These are phyloP conservation scores for Syzygium syzygioides DNA, from an alignment of 441 rosid species.

Conservation along the genomic window DNA sequence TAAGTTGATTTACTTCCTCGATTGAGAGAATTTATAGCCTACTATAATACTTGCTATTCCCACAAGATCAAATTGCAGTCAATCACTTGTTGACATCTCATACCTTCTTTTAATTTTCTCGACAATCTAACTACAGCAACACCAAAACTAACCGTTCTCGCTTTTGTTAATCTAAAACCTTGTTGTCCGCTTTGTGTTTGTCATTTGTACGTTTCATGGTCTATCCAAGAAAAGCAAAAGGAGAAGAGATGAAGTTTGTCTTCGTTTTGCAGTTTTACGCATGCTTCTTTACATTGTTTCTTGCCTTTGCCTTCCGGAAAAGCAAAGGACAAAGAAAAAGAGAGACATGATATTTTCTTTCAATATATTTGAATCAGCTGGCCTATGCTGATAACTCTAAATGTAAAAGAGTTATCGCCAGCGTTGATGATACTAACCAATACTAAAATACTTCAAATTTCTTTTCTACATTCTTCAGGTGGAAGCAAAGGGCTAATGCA, in stretches of 20 bases:
- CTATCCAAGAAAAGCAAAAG: neutral
- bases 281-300: neutral
- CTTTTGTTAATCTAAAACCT: neutral
- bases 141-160: neutral
- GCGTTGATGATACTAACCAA: neutral
- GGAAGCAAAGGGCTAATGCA: neutral
- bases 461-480: neutral
- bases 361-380: neutral
- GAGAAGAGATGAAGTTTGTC: neutral
- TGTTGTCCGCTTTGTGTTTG: neutral
- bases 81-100: neutral
- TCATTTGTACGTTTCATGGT: neutral
- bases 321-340: neutral
- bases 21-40: neutral
- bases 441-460: too few species aligned
- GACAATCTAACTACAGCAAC: neutral
- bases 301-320: neutral
- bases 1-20: neutral
- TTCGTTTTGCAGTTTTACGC: neutral
- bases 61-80: neutral
- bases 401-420: neutral
- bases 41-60: neutral
- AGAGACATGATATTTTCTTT: neutral
- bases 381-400: neutral
- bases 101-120: neutral